phyloP scores from a whole-genome alignment of 176 grass and related monocot species.

The Lolium perenne region DNA sequence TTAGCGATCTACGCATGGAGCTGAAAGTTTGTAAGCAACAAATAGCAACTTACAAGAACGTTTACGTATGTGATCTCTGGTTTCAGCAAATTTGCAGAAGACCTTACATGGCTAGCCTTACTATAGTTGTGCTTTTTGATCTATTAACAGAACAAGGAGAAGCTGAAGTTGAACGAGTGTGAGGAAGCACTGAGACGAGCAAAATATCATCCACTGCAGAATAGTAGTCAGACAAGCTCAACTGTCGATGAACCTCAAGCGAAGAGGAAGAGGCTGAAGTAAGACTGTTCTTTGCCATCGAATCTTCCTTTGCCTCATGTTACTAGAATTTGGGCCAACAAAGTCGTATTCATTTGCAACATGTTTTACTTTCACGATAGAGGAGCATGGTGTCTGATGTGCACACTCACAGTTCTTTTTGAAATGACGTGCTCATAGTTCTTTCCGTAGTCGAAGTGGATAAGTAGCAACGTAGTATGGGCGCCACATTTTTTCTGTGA shows the following conservation, averaged over 20 bases:
- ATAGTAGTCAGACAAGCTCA: slow-evolving; percentile 30
- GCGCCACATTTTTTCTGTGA: neutral
- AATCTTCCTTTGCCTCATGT: slow-evolving; percentile 32
- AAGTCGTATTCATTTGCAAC: neutral
- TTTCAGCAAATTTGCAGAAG: slow-evolving; percentile 28
- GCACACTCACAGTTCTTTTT: neutral
- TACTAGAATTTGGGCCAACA: neutral
- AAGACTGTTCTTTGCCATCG: slow-evolving; percentile 13
- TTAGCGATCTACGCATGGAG: slow-evolving; percentile 83
- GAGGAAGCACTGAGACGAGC: slow-evolving; percentile 67
- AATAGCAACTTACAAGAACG: slow-evolving; percentile 67
- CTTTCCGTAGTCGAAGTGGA: neutral
- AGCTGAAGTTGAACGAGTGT: slow-evolving; percentile 59
- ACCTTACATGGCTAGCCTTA: slow-evolving; percentile 28
- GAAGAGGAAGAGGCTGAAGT: slow-evolving; percentile 69
- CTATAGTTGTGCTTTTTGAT: slow-evolving; percentile 48
- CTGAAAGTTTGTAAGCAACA: slow-evolving; percentile 98
- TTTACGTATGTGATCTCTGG: slow-evolving; percentile 71
- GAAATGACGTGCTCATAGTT: neutral
- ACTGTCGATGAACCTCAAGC: slow-evolving; percentile 35
- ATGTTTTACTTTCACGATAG: neutral
- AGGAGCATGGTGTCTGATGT: neutral
- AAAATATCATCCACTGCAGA: slow-evolving; percentile 77
- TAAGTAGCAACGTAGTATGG: neutral
- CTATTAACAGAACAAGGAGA: slow-evolving; percentile 68